These are phyloP conservation scores for Paramecium octaurelia DNA, from an alignment of 73 alveolate genomes.

Conservation along the genomic window DNA sequence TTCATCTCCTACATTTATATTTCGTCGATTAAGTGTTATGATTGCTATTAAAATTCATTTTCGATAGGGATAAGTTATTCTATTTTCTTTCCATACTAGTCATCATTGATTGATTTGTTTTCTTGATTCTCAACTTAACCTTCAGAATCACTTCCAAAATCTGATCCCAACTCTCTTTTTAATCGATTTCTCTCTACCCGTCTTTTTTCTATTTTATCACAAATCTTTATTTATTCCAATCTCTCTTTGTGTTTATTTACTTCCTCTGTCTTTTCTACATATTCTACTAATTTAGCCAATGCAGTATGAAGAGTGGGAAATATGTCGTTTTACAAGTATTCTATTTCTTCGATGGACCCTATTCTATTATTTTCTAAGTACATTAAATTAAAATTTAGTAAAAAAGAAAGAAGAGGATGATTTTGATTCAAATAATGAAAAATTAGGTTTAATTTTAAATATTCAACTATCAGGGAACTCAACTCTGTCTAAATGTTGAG, in stretches of 20 bases:
- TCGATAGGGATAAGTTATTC: neutral
- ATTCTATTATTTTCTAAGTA: neutral
- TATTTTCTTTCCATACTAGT: neutral
- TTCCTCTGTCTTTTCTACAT: constrained; percentile 59
- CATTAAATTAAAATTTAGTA: neutral
- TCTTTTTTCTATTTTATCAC: constrained; percentile 56
- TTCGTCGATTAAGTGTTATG: neutral
- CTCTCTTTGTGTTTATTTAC: constrained; percentile 61
- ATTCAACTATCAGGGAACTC: neutral
- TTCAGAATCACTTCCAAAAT: neutral
- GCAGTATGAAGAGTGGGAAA: constrained; percentile 55
- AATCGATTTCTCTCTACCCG: constrained; percentile 51
- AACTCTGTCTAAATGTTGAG: neutral
- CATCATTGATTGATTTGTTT: neutral
- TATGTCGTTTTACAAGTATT: constrained; percentile 37
- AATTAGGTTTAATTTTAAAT: neutral
- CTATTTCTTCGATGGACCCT: neutral
- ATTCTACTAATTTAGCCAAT: constrained; percentile 46
- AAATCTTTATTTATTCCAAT: constrained; percentile 39
- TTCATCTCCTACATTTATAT: neutral
- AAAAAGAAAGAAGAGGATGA: neutral
- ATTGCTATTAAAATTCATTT: neutral
- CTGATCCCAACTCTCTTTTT: constrained; percentile 54
- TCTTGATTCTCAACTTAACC: neutral
- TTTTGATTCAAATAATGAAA: neutral